Percentiles rank a stretch among this genome's conserved stretches.
These are phyloP conservation scores for Chalaropsis ovoidea DNA, from an alignment of 2,329 filamentous ascomycete species.

Conservation along the genomic window DNA sequence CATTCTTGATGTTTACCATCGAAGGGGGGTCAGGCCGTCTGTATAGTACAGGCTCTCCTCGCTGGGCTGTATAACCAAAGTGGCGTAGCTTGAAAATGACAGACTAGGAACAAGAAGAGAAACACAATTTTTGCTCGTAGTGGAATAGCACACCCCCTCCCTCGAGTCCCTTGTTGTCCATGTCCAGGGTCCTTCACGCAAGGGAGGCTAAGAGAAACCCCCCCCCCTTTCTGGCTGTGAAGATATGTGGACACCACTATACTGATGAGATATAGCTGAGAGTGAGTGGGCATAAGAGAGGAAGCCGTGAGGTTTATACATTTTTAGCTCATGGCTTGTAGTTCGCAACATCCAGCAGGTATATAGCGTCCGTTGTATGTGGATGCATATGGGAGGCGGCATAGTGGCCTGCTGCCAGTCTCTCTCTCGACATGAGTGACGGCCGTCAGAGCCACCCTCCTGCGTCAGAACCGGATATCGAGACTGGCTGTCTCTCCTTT, in stretches of 20 bases:
- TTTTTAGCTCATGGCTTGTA: neutral
- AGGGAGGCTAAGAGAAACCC: neutral
- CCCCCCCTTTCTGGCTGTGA: neutral
- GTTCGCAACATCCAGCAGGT: neutral
- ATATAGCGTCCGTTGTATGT: neutral
- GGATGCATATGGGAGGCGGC: neutral
- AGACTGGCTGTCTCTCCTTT: neutral
- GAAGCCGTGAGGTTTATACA: neutral
- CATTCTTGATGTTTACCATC: neutral
- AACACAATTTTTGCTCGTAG: neutral
- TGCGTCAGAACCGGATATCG: neutral
- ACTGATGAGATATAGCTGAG: slow-evolving; percentile 3
- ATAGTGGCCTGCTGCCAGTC: neutral
- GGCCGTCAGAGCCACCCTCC: neutral
- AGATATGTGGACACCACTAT: neutral
- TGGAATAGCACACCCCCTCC: neutral
- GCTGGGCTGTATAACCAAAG: neutral
- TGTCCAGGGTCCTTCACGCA: neutral
- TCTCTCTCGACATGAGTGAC: neutral
- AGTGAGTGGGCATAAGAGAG: neutral
- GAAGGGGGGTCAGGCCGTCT: too few relatives aligned
- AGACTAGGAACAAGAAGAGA: slow-evolving; percentile 3
- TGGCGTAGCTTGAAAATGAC: slow-evolving; percentile 10
- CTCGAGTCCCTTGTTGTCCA: too few relatives aligned
- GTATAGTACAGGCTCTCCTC: neutral